phyloP scores from a whole-genome alignment of 805 yeast genomes.

The Wickerhamiella azymoides region DNA sequence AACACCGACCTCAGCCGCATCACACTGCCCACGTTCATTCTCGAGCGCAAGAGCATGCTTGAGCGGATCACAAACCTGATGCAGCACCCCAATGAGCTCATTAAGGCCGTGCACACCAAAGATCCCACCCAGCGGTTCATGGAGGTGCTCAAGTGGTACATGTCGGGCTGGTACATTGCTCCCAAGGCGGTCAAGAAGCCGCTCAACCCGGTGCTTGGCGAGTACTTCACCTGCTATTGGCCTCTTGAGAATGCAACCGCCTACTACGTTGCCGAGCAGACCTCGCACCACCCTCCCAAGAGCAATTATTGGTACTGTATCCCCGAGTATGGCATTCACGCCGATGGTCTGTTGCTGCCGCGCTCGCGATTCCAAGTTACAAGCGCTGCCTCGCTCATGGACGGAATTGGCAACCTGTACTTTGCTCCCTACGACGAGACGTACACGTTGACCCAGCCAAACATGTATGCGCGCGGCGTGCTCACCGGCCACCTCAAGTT shows the following conservation, averaged over 20 bases:
- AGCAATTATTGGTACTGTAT: constrained; percentile 81
- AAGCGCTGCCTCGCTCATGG: constrained; percentile 95
- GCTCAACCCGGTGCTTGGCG: constrained; percentile 87
- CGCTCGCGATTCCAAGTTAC: constrained; percentile 71
- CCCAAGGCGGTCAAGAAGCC: constrained; percentile 98
- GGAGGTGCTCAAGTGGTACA: constrained; percentile 71
- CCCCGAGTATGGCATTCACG: constrained; percentile 68
- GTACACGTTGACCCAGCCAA: constrained; percentile 85
- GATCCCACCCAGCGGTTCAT: constrained; percentile 60
- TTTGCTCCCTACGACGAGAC: constrained; percentile 54
- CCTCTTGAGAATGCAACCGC: constrained; percentile 59
- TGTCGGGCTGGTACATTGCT: constrained; percentile 95
- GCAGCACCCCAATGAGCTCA: constrained; percentile 56
- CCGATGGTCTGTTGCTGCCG: constrained; percentile 82
- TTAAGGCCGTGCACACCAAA: constrained; percentile 47
- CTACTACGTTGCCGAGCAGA: constrained; percentile 82
- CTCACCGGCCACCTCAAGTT: constrained; percentile 78
- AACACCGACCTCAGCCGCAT: constrained; percentile 84
- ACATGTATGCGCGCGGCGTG: constrained; percentile 87
- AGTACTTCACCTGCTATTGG: constrained; percentile 85
- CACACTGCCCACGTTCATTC: constrained; percentile 86
- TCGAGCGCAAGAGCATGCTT: constrained; percentile 90
- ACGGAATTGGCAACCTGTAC: constrained; percentile 63
- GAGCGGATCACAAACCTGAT: constrained; percentile 86
- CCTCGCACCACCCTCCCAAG: constrained; percentile 97